These are phyloP conservation scores for Selaginella tamariscina DNA, from an alignment of 75 land plant species.

Conservation along the genomic window DNA sequence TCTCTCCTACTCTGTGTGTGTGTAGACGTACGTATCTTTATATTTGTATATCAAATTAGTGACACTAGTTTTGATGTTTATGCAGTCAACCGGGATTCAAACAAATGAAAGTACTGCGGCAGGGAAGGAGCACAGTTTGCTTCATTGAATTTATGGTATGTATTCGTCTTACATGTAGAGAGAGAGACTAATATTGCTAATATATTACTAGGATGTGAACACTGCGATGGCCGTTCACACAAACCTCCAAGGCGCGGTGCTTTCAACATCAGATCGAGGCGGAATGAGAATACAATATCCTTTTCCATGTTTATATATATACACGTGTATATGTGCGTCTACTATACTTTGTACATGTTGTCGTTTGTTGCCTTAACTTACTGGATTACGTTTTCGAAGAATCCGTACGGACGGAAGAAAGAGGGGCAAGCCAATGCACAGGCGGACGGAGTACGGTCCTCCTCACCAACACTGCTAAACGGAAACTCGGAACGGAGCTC, in stretches of 20 bases:
- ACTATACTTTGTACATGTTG: not conserved
- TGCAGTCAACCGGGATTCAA: slow-evolving; percentile 89
- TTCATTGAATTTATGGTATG: slow-evolving; percentile 97
- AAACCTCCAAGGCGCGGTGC: slow-evolving; percentile 89
- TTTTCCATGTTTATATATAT: slow-evolving; percentile 16
- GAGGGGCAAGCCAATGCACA: slow-evolving; percentile 20
- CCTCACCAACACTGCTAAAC: not conserved
- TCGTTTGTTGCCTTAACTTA: slow-evolving; percentile 25
- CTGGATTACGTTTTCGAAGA: slow-evolving; percentile 38
- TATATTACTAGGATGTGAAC: slow-evolving; percentile 65
- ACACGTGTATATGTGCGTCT: slow-evolving; percentile 9
- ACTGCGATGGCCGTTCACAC: slow-evolving; percentile 80
- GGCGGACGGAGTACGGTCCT: not conserved
- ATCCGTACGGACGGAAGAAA: slow-evolving; percentile 60
- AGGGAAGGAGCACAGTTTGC: slow-evolving; percentile 92
- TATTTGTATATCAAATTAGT: no score
- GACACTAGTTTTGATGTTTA: not conserved
- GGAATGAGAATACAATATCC: slow-evolving; percentile 99
- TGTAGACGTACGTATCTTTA: no score
- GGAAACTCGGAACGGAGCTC: not conserved
- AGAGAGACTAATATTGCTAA: no score
- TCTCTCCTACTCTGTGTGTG: not conserved
- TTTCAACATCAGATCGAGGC: slow-evolving; percentile 89
- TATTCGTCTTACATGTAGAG: not conserved
- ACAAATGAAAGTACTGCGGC: slow-evolving; percentile 95